Base-by-base conservation (phyloP, 306 rosid species). In the Trifolium dubium region DNA sequence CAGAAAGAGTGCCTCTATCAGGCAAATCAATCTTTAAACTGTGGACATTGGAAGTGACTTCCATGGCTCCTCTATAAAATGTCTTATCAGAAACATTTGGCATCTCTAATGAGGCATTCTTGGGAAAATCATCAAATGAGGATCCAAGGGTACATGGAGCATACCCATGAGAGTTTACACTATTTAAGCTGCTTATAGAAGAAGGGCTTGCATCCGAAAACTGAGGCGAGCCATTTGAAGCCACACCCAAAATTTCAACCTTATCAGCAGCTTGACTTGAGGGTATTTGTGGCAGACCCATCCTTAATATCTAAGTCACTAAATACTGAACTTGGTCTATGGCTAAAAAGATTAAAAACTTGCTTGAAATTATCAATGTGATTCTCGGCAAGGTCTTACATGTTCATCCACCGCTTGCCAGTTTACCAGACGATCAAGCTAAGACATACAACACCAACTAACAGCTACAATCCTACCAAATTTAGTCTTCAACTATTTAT, bases 281-380 rank as follows among this genome's bases (percentile, higher is more conserved):
- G n/a, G 96, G 82, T 66, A 83, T 75, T 76, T 92, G 98, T 49
- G 96, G 99, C 85, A 95, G 84, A 51, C 99, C 99, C 99, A 95
- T 95, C 69, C 40, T 77, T 56, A 65, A 41, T 67, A 51, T 63
- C 72, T 30, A 67, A 28, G 12, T 43, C 11, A 43, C 71, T 65
- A 41, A 76, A 67, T 51, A 44, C 3, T 55, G 28, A 78, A 62
- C 76, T 78, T 55, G 46, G 17, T 47, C 74, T 55, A 74, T n/a
- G 37, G 65, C 66, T 40, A 55, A 47, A 77, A 69, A 54, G 58
- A 47, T 65, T 50, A 54, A 69, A 68, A 58, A 32, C 53, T 64
- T 67, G 56, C 64, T 54, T 35, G 14, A 77, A 54, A 46, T 10
- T 65, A 78, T 55, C 67, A 70, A 84, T 59, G 59, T 44, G 54